phyloP scores from a whole-genome alignment of 305 asterid species.

The Fraxinus greggii region DNA sequence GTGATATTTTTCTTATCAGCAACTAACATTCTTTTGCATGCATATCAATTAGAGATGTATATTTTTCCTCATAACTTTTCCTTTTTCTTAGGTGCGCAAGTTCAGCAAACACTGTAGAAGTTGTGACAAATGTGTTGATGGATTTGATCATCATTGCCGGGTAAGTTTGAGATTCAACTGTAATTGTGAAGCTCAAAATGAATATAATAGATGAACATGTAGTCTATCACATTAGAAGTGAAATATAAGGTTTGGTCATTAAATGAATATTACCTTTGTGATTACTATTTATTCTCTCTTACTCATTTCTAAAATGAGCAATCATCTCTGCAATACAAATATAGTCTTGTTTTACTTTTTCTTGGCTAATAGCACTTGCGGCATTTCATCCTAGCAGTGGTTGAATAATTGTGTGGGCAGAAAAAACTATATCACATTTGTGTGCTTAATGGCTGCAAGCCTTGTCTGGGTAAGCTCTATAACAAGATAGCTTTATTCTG shows the following conservation, averaged over 20 bases:
- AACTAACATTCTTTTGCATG: neutral
- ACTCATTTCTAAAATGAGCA: neutral
- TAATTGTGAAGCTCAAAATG: neutral
- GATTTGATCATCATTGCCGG: conserved; percentile 98
- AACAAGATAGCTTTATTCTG: conserved; percentile 13
- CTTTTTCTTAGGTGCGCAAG: conserved; percentile 66
- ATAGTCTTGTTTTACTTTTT: neutral
- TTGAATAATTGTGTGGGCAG: conserved; percentile 94
- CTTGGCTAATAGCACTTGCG: conserved; percentile 23
- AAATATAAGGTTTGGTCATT: neutral
- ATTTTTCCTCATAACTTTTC: neutral
- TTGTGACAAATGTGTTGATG: conserved; percentile 98
- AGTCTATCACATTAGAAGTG: neutral
- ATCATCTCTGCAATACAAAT: neutral
- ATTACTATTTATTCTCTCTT: neutral
- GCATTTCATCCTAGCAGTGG: conserved; percentile 64
- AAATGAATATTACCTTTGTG: neutral
- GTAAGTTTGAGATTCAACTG: conserved; percentile 49
- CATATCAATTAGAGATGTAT: neutral
- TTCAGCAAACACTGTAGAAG: conserved; percentile 97
- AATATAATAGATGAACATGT: neutral
- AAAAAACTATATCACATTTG: conserved; percentile 77
- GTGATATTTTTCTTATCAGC: neutral
- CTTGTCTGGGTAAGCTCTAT: conserved; percentile 74
- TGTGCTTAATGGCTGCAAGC: conserved; percentile 91